Evolutionary conservation across 257 asterid genomes (phyloP), one percentile per base, ranked within the genome.

Genomic region (Jacaranda mimosifolia): DNA sequence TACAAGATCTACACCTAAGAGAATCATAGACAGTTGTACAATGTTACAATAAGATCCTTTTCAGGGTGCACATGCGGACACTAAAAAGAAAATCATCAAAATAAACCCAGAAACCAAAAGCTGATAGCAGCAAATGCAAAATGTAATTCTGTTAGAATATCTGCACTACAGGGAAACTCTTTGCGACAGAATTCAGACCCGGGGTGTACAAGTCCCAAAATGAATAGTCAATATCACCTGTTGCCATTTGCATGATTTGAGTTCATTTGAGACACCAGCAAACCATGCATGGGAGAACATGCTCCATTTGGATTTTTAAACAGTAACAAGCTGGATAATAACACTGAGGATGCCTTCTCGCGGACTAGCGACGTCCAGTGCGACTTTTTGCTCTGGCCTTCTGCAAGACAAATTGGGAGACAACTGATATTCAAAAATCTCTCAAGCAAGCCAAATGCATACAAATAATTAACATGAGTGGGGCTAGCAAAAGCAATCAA

Each of bases 381-480:
- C 97, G 96, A 81, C 89, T 86, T 77, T 89, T 92, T 21, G 85
- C 88, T 84, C 97, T 90, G 18, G 91, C 64, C 84, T 88, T 94
- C 98, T 94, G 91, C 86, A 82, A 39, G 76, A 65, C 35, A 56
- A 71, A 63, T 72, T 53, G 32, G 15, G 72, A 49, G 66, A 55
- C 68, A 59, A 42, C 64, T 63, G 46, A 62, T 60, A 58, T 45
- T 78, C 21, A 40, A 19, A 49, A 38, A 43, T 17, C 48, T 74
- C 65, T 21, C 51, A 3, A 46, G 43, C 57, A 35, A 74, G 38
- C 17, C 39, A 69, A 46, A 64, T 14, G 32, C 60, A 59, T 26
- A 39, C 9, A 35, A 62, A n/a, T 14, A 72, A 18, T 12, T n/a
- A 36, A 56, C 51, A 18, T 3, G 19, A 21, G 1, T 5, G 4